Base-by-base conservation (phyloP, 805 yeast species). In the Cyberlindnera mycetangii region DNA sequence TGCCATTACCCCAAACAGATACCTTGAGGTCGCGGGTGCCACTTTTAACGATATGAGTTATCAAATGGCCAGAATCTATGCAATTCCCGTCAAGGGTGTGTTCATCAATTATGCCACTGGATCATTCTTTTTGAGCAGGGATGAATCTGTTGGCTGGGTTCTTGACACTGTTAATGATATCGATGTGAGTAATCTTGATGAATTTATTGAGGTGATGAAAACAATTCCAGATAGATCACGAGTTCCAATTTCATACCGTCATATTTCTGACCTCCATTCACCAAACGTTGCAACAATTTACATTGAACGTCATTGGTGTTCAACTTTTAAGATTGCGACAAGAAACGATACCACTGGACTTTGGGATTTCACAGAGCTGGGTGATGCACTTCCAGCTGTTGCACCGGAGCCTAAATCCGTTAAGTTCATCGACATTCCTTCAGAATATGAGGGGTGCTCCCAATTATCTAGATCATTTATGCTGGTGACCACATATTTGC, bases 261-360 rank as follows among this genome's bases (percentile, higher is more conserved):
- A 88, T 62, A 74, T 89, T 37, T 75, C 88, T 2, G 96, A 89
- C 59, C 71, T 85, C 49, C 96, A 89, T 62, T 76, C 89, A 2
- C 85, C 85, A 30, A 70, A 75, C 37, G 76, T 84, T 28, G 72
- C 79, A n/a, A 76, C 84, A 2, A 72, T 85, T 10, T 79, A 76
- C 55, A 75, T 89, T 40, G 96, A 89, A 58, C 79, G 96, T 52
- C 96, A 88, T 65, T 89, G 96, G 96, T 71, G 76, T 45, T 74
- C 82, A 7, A 73, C 81, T 36, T 84, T 89, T 62, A 75, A 83
- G 53, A 54, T 83, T 38, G 93, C 93, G 3, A 54, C 84, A 67
- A 66, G 84, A 75, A 62, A 80, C 51, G 81, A 79, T 51, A 53
- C 46, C 18, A 71, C 81, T 1, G 84, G 85, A 16, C 52, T 77